Evolutionary conservation across 768 basidiomycete species (phyloP).

Genomic region (Psilocybe subaeruginosa): DNA sequence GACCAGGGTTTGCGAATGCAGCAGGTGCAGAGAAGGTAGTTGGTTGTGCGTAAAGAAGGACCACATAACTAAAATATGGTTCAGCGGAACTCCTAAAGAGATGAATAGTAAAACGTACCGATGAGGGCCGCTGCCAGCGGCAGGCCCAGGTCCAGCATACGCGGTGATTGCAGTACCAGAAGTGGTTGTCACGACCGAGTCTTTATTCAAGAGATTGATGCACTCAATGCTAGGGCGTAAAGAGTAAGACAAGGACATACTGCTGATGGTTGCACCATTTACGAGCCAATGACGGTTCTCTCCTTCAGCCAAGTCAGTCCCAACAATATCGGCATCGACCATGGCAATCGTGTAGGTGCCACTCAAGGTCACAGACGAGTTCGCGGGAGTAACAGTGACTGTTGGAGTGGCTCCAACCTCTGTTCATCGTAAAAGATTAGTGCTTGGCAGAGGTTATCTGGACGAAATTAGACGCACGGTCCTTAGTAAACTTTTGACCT

Average conservation of each 20-base stretch:
- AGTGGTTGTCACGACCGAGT: conserved; percentile 41
- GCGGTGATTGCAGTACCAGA: conserved; percentile 56
- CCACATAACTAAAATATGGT: conserved; percentile 55
- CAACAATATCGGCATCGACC: conserved; percentile 75
- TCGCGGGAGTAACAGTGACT: conserved; percentile 53
- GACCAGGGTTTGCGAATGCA: conserved; percentile 51
- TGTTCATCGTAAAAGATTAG: conserved; percentile 27
- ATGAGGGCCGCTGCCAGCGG: conserved; percentile 72
- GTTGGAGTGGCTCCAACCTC: conserved; percentile 60
- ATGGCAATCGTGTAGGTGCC: conserved; percentile 71
- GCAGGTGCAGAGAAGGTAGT: conserved; percentile 61
- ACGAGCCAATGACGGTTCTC: conserved; percentile 84
- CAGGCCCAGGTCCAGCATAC: conserved; percentile 75
- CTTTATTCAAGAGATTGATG: conserved; percentile 20
- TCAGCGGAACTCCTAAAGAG: not conserved
- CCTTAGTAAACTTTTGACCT: conserved; percentile 60
- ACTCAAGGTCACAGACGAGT: conserved; percentile 45
- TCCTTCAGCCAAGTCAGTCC: conserved; percentile 56
- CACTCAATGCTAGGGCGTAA: not conserved
- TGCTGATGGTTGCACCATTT: conserved; percentile 57
- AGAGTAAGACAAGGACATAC: conserved; percentile 26
- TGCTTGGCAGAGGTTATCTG: not conserved
- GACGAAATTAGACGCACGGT: conserved; percentile 45
- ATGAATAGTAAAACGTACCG: conserved; percentile 43
- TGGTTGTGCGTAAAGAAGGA: conserved; percentile 69